Base-by-base conservation (phyloP, 2,329 filamentous ascomycete genomes). In the Exophiala mesophila region DNA sequence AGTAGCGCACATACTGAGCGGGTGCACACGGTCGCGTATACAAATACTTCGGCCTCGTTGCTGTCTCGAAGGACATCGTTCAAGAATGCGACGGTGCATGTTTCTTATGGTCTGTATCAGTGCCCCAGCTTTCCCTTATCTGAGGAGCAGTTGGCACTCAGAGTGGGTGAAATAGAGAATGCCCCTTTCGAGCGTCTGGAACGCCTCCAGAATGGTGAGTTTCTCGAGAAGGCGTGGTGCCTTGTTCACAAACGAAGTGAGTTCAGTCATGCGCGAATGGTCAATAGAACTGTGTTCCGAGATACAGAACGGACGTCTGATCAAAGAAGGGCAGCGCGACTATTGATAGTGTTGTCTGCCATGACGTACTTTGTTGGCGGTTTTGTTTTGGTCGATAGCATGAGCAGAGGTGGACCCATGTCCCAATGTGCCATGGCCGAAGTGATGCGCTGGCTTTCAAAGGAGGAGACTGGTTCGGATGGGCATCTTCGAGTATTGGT, bases 171-270 rank as follows among this genome's bases (percentile, higher is more conserved):
- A 17, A 13, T 21, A 8, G 36, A 33, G 30, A 29, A 31, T 9
- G 32, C 38, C 7, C 41, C 36, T 10, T 48, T 32, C 30, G 45
- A 45, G 20, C 45, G 46, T 4, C 6, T 49, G n/a, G 20, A 43
- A 29, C 4, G 35, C 2, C 21, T 32, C 20, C 21, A 38, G 12
- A 32, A 41, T 17, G 42, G 39, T 10, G 32, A 36, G 13, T 49
- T 38, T 41, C 31, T 49, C 7, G 46, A 49, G 42, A 45, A 41
- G 35, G 46, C 37, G n/a, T 49, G 42, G 41, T 49, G 46, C 24
- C 39, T 36, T 24, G 33, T 45, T 16, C 46, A 49, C 34, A 5
- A 39, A 8, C 24, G 42, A 12, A 39, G 32, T 20, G 46, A 49
- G 28, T 49, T 42, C 42, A 49, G 46, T 34, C 38, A 45, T 34